Base-by-base conservation (phyloP, 2,329 filamentous ascomycete species). In the Aspergillus piperis region DNA sequence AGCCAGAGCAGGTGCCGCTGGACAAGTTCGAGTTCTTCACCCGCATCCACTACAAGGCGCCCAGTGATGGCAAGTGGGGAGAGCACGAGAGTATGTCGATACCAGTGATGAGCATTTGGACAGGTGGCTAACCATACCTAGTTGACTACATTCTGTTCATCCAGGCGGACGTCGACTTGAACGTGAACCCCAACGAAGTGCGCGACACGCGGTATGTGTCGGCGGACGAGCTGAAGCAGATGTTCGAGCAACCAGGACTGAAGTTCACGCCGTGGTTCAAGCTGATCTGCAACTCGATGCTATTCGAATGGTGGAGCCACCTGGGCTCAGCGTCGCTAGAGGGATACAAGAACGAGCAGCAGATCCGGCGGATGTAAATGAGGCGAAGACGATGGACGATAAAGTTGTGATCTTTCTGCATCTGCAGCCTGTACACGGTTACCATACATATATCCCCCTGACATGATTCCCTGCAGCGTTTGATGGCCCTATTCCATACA, bases 101-200 rank as follows among this genome's bases (percentile, higher is more conserved):
- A 13, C 36, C 41, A 3, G 32, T 27, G 11, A n/a, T 15, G 5
- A 8, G 13, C 27, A 19, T 2, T 48, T 41, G 27, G 15, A 51
- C 7, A 8, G 27, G 55, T 23, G 15, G 44, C 66, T 71, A 56
- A 71, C 68, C 48, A 62, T 27, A 15, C 42, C 5, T 65, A 95
- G 92, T 99, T 74, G 95, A 99, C 78, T 99, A 99, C 78, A 99
- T 99, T 67, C 87, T 99, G 58, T 98, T 99, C 81, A 97, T 98
- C 82, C 91, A 96, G 82, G 90, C 92, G 60, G 90, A 96, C 65
- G 94, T 98, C 60, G 90, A 96, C 70, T 81, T 71, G 52, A 51
- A 91, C 60, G 78, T 87, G 70, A 99, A 93, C 80, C 83, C 84
- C 65, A 99, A 99, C 78, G 95, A 99, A 80, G 93, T 92, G 51